Evolutionary conservation across 176 grass and related monocot species (phyloP).

Genomic region (Echinochloa phyllopogon): DNA sequence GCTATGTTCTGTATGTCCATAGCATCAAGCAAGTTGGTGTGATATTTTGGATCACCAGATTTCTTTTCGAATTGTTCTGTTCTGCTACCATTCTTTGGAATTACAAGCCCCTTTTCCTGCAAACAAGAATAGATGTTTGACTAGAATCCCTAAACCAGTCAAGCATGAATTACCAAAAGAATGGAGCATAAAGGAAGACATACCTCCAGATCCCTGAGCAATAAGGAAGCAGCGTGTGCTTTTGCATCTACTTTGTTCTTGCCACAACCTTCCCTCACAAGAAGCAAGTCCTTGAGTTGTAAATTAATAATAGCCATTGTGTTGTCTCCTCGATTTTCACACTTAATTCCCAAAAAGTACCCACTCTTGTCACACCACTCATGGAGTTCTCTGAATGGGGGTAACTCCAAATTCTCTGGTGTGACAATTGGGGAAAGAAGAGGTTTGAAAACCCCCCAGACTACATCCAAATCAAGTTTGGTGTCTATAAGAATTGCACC

Average conservation of each 20-base stretch:
- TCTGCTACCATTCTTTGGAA: constrained; percentile 58
- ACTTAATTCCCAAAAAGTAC: constrained; percentile 69
- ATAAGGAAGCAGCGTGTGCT: constrained; percentile 76
- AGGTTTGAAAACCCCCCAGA: constrained; percentile 72
- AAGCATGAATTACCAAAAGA: constrained; percentile 31
- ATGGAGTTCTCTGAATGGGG: constrained; percentile 73
- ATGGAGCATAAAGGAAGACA: constrained; percentile 27
- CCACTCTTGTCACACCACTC: constrained; percentile 72
- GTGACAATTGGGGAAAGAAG: constrained; percentile 93
- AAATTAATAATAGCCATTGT: constrained; percentile 64
- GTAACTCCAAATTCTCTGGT: constrained; percentile 80
- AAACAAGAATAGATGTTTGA: constrained; percentile 43
- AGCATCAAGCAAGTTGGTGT: constrained; percentile 34
- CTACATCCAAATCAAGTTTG: constrained; percentile 72
- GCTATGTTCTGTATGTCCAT: constrained; percentile 51
- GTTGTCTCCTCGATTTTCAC: constrained; percentile 56
- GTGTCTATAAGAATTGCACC: constrained; percentile 86
- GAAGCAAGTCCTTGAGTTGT: constrained; percentile 69
- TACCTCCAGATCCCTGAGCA: constrained; percentile 89
- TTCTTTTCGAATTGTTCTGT: constrained; percentile 42
- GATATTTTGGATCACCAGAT: constrained; percentile 25
- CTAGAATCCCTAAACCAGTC: constrained; percentile 21
- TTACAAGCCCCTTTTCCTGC: constrained; percentile 62
- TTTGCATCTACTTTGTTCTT: constrained; percentile 74
- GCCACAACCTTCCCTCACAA: constrained; percentile 61